These are phyloP conservation scores for Pseudogymnoascus verrucosus DNA, from an alignment of 2,329 filamentous ascomycete species.

Conservation along the genomic window DNA sequence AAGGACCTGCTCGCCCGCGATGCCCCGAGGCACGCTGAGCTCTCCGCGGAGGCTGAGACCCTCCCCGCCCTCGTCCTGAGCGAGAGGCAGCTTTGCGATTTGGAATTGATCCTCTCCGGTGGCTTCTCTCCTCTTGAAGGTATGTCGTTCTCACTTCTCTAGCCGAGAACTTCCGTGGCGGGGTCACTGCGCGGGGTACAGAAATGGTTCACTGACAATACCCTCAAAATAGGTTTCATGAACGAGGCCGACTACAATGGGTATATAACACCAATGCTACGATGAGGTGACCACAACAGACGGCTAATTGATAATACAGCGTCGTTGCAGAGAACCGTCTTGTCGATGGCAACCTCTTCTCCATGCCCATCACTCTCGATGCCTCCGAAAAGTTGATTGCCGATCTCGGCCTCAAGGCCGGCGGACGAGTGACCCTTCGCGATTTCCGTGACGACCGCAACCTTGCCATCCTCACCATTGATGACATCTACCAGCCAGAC, in stretches of 20 bases:
- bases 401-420: slow-evolving; percentile 66
- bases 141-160: slow-evolving; percentile 36
- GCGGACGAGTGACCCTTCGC: slow-evolving; percentile 76
- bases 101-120: slow-evolving; percentile 94
- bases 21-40: slow-evolving; percentile 70
- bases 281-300: background rate
- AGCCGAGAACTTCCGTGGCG: background rate
- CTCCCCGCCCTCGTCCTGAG: slow-evolving; percentile 77
- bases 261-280: slow-evolving; percentile 40
- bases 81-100: slow-evolving; percentile 94
- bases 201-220: background rate
- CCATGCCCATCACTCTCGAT: slow-evolving; percentile 94
- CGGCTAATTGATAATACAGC: slow-evolving; percentile 37
- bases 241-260: slow-evolving; percentile 94
- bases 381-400: slow-evolving; percentile 68
- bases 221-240: slow-evolving; percentile 67
- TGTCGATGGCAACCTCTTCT: slow-evolving; percentile 81
- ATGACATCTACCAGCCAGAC: slow-evolving; percentile 91
- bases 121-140: slow-evolving; percentile 97
- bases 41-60: slow-evolving; percentile 74
- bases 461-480: slow-evolving; percentile 88
- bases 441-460: slow-evolving; percentile 96
- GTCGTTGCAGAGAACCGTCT: slow-evolving; percentile 87
- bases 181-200: background rate
- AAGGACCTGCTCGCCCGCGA: slow-evolving; percentile 97